Base-by-base conservation (phyloP, 2,329 filamentous ascomycete species). In the Exserohilum turcica region DNA sequence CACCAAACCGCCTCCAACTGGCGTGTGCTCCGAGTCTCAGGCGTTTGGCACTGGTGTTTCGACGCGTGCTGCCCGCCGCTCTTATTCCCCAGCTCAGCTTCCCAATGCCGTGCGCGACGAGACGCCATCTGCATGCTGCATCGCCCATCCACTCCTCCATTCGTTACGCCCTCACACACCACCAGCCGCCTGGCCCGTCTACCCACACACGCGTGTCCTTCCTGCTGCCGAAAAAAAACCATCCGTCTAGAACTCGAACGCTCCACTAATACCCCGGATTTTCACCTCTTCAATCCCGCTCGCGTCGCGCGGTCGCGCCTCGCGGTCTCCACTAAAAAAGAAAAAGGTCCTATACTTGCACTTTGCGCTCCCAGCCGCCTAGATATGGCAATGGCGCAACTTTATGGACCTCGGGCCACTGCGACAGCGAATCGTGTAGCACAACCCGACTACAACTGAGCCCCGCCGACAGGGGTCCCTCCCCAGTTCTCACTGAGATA, bases 401-500 rank as follows among this genome's bases (percentile, higher is more conserved):
- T 18, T 16, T 24, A 24, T 24, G 21, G 4, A 43, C 33, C 40
- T 42, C 7, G 29, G 38, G 9, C 29, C 29, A 29, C 9, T n/a
- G 12, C 40, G 21, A 24, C 21, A 24, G 7, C 21, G 21, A 24
- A 24, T 24, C 4, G 21, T 24, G 21, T 24, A 24, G 21, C 21
- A 24, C 21, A 7, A 7, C 43, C 24, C 31, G 37, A 37, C 46
- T 43, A 27, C 51, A 27, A 44, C 50, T 56, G 35, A 44, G 29
- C 57, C 24, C 64, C 59, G 16, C 63, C 35, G 10, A 62, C 63
- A 29, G 46, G 57, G 33, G 57, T 48, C 2, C 61, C 59, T 18
- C 59, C 57, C 60, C 58, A 63, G 35, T 48, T 57, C 6, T 60
- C 59, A 32, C 67, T 67, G 16, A 60, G 43, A 57, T 63, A 66